A percentile compares a stretch with the other conserved stretches of the same genome.
Evolutionary conservation across 164 flowering plant genomes (phyloP).

Genomic region (Aristolochia californica): DNA sequence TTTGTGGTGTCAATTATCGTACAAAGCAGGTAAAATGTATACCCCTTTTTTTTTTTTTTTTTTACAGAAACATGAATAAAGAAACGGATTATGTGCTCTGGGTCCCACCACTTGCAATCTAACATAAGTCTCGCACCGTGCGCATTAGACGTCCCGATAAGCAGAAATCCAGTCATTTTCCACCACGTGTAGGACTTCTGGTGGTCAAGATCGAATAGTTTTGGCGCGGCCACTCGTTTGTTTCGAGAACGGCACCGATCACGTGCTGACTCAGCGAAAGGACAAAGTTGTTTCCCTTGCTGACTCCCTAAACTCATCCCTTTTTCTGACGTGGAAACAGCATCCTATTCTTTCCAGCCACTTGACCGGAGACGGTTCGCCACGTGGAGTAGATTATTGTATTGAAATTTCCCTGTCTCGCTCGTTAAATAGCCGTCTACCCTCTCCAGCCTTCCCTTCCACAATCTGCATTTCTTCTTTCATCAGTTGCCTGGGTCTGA

Average conservation of each 20-base stretch:
- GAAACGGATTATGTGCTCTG: too few species aligned
- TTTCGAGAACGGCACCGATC: neutral
- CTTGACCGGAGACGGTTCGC: neutral
- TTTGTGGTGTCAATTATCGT: too few species aligned
- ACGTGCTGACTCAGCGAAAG: neutral
- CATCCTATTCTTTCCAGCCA: neutral
- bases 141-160: too few species aligned
- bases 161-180: neutral
- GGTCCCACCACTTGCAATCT: neutral
- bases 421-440: neutral
- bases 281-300: neutral
- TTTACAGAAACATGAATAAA: too few species aligned
- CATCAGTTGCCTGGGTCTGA: neutral
- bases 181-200: constrained; percentile 1
- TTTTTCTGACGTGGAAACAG: neutral
- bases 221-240: neutral
- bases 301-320: neutral
- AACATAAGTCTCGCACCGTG: too few species aligned
- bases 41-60: too few species aligned
- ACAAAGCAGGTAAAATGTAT: too few species aligned
- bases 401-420: neutral
- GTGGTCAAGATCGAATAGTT: neutral
- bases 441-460: neutral
- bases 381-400: neutral
- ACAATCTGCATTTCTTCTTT: neutral